Evolutionary conservation across 1,284 basidiomycete genomes (phyloP), one percentile per base, ranked within the genome.

Genomic region (Cutaneotrichosporon cyanovorans): DNA sequence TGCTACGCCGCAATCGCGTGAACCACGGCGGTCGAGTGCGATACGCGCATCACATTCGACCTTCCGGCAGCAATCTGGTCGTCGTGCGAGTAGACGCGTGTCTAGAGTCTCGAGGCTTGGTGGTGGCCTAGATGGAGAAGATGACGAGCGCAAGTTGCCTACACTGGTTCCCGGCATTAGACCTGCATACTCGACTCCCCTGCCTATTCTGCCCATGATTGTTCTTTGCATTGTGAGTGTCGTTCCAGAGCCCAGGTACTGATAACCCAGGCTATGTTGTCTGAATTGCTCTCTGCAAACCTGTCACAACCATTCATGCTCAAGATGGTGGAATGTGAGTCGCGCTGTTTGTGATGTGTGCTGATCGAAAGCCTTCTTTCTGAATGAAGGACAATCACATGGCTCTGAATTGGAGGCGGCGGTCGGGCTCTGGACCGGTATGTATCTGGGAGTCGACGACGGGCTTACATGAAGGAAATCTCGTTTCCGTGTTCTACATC

Each of bases 221-320:
- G 91, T 95, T 3, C 73, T 96, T 37, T 92, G 87, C 42, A 90
- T 93, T 51, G 88, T 90, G 65, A 68, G 82, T 74, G 3, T 30
- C 23, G 18, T 20, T 14, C 7, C 34, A 11, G n/a, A 7, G 19
- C 4, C 20, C 15, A 25, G 8, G 14, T 4, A 14, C 25, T 39
- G 15, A 35, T 23, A 35, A 10, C 32, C 56, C 58, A 91, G 84
- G 85, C 85, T 2, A 86, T 95, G 83, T 77, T 93, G 15, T 89
- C 88, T 37, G 91, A 96, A 71, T 91, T 95, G 63, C 71, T 95
- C 36, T 85, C 84, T 8, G 90, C 91, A 20, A 92, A 91, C 62
- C 84, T 92, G 23, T 86, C 86, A 10, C 87, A 84, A 23, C 89
- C 87, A 10, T 92, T 91, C 66, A 69, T 91, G 41, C 74, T 91